Conservation (phyloP, 1,139 yeast species). For the Citeromyces siamensis region DNA sequence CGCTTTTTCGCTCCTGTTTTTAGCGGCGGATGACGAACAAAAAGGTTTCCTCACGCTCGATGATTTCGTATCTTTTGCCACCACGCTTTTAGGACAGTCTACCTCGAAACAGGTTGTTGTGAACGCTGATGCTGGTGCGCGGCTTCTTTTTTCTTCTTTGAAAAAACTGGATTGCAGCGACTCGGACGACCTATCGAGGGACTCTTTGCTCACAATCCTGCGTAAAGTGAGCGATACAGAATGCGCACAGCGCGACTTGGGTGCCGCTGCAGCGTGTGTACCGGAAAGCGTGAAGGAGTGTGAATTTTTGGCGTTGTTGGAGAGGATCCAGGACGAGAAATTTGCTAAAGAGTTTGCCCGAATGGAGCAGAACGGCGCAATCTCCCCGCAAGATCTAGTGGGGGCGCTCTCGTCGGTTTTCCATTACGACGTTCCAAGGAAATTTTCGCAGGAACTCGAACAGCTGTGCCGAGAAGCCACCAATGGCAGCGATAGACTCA, state of each 20-base stretch:
- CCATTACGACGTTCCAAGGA: constrained; percentile 18
- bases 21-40: constrained; percentile 48
- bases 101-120: not conserved
- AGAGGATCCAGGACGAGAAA: constrained; percentile 10
- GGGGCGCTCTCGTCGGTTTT: constrained; percentile 18
- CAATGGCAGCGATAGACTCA: constrained; percentile 15
- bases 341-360: constrained; percentile 13
- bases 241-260: not conserved
- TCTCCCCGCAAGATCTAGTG: constrained; percentile 19
- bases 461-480: constrained; percentile 11
- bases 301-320: constrained; percentile 18
- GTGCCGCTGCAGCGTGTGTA: not conserved
- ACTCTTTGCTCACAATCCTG: not conserved
- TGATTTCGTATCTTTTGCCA: constrained; percentile 51
- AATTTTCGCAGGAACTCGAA: constrained; percentile 14
- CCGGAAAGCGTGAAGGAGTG: not conserved
- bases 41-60: constrained; percentile 49
- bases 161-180: not conserved
- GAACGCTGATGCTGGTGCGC: constrained; percentile 1
- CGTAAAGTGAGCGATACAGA: not conserved
- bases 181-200: not conserved
- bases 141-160: not conserved
- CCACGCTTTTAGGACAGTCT: constrained; percentile 32
- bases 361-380: constrained; percentile 7
- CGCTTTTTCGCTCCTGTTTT: constrained; percentile 36